phyloP scores from a whole-genome alignment of 305 asterid genomes.

The Fraxinus velutina region DNA sequence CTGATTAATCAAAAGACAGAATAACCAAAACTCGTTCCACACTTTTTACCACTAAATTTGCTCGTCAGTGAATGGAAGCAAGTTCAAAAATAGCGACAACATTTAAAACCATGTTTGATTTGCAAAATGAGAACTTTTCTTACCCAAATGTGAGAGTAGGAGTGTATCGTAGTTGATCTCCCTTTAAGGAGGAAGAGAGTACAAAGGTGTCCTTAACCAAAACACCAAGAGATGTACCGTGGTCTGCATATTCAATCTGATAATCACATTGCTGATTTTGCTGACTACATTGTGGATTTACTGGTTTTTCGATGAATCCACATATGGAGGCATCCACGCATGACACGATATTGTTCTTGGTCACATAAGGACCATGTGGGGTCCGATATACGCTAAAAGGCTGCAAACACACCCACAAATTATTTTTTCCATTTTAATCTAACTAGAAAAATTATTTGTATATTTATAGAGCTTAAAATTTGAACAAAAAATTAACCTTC shows the following conservation, averaged over 20 bases:
- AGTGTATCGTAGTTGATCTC: neutral
- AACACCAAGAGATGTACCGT: neutral
- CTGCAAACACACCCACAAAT: neutral
- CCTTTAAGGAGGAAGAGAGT: neutral
- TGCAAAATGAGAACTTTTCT: neutral
- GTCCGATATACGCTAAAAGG: neutral
- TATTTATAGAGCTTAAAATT: neutral
- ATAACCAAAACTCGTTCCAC: neutral
- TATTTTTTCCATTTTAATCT: neutral
- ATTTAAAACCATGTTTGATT: neutral
- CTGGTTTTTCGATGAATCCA: neutral
- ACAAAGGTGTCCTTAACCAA: neutral
- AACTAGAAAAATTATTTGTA: neutral
- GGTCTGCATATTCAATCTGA: neutral
- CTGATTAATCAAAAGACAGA: neutral
- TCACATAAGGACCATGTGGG: neutral
- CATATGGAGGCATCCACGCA: neutral
- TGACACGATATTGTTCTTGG: neutral
- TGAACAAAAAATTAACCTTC: slow-evolving; percentile 9
- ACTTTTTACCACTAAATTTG: neutral
- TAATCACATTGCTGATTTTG: neutral
- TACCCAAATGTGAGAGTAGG: neutral
- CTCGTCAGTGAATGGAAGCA: too few species aligned
- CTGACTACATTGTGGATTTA: neutral
- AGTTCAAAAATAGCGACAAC: neutral